These are phyloP conservation scores for Hypomyces perniciosus DNA, from an alignment of 2,329 filamentous ascomycete species.

Conservation along the genomic window DNA sequence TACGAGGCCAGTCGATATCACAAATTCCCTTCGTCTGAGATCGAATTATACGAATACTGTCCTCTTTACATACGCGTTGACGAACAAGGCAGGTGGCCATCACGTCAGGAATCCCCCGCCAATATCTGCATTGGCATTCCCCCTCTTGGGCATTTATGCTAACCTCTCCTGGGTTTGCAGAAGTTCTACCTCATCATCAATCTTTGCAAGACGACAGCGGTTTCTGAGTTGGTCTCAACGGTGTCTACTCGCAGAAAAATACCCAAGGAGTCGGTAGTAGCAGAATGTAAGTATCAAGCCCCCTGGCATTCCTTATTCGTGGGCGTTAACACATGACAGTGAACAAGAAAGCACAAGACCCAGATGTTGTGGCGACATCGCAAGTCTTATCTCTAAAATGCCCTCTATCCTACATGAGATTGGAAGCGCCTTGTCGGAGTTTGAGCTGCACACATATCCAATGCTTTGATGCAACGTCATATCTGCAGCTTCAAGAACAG, in stretches of 20 bases:
- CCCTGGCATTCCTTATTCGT: too few relatives aligned
- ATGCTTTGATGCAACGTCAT: constrained; percentile 90
- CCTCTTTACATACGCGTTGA: constrained; percentile 86
- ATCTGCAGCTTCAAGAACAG: constrained; percentile 90
- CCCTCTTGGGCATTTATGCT: constrained; percentile 12
- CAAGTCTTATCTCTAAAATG: constrained; percentile 88
- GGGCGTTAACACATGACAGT: constrained; percentile 47
- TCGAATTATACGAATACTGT: constrained; percentile 70
- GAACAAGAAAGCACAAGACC: constrained; percentile 72
- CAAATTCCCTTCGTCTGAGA: constrained; percentile 63
- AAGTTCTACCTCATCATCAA: constrained; percentile 68
- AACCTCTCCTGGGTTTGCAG: constrained; percentile 34
- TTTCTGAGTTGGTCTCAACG: constrained; percentile 62
- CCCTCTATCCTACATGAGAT: constrained; percentile 78
- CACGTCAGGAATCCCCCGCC: constrained; percentile 13
- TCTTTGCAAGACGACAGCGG: constrained; percentile 66
- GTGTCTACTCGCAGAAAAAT: constrained; percentile 67
- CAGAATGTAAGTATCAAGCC: constrained; percentile 59
- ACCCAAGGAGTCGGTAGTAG: constrained; percentile 72
- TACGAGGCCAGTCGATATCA: constrained; percentile 89
- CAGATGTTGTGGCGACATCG: constrained; percentile 84
- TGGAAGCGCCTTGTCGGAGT: constrained; percentile 74
- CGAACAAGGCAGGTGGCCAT: constrained; percentile 56
- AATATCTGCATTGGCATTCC: constrained; percentile 16
- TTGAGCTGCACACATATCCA: constrained; percentile 80